A percentile compares a stretch with the other conserved stretches of the same genome.
These are phyloP conservation scores for Hippophae gyantsensis DNA, from an alignment of 306 rosid genomes.

Conservation along the genomic window DNA sequence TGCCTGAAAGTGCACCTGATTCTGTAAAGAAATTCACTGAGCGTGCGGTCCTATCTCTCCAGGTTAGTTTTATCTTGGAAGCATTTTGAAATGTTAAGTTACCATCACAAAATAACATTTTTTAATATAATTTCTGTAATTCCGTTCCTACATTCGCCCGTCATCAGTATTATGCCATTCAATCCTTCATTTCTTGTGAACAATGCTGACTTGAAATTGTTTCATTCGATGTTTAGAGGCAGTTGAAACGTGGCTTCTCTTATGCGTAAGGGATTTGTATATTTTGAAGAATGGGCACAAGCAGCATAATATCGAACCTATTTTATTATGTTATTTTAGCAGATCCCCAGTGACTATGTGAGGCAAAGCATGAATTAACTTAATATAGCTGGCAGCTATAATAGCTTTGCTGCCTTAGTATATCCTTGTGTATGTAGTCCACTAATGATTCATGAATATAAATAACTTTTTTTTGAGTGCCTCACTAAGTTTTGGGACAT, in stretches of 20 bases:
- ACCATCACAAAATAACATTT: conserved; percentile 11
- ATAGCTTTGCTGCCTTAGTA: not conserved
- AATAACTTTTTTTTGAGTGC: too few relatives aligned
- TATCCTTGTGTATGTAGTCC: not conserved
- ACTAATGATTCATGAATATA: not conserved
- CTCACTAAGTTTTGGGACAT: not conserved
- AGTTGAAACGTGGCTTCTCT: not conserved
- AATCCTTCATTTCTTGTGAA: not conserved
- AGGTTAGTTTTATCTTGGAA: conserved; percentile 40
- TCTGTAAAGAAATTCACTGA: conserved; percentile 71
- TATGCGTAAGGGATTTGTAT: too few relatives aligned
- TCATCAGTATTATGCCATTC: not conserved
- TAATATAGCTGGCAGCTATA: too few relatives aligned
- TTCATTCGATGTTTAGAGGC: too few relatives aligned
- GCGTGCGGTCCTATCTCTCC: conserved; percentile 74
- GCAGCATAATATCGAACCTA: not conserved
- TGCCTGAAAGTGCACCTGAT: conserved; percentile 59
- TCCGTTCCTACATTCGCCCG: conserved; percentile 8
- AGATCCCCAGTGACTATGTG: too few relatives aligned
- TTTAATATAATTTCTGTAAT: not conserved
- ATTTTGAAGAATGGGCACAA: not conserved
- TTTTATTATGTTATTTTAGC: not conserved
- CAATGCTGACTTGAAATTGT: not conserved
- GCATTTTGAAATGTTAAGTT: conserved; percentile 12
- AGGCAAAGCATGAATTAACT: too few relatives aligned